These are phyloP conservation scores for Alternaria longipes DNA, from an alignment of 2,329 filamentous ascomycete genomes.

Conservation along the genomic window DNA sequence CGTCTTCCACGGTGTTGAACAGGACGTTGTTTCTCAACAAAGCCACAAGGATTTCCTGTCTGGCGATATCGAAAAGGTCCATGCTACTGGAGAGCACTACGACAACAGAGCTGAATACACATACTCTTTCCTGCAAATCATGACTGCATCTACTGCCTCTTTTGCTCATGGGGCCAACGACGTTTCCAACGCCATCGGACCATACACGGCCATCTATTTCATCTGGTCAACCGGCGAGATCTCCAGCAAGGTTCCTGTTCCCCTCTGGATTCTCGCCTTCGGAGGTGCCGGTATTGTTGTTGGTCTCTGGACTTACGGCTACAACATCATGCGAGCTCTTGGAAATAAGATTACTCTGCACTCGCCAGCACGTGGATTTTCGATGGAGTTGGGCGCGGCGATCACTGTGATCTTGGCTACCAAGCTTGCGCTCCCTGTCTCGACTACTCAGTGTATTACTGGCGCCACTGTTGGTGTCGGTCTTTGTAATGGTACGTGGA, in stretches of 20 bases:
- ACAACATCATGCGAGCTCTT: constrained; percentile 71
- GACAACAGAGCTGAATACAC: constrained; percentile 66
- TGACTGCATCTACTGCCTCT: constrained; percentile 73
- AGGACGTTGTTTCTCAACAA: constrained; percentile 58
- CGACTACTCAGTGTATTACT: constrained; percentile 67
- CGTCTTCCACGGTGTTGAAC: constrained; percentile 61
- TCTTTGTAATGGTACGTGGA: constrained; percentile 45
- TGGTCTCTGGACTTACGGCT: constrained; percentile 70
- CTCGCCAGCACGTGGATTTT: constrained; percentile 65
- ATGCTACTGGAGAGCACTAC: constrained; percentile 67
- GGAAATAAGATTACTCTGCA: constrained; percentile 71
- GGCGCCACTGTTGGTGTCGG: constrained; percentile 47
- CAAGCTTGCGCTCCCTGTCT: constrained; percentile 62
- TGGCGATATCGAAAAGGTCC: constrained; percentile 63
- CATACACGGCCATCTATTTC: constrained; percentile 70
- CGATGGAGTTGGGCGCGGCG: constrained; percentile 57
- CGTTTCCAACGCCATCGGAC: constrained; percentile 64
- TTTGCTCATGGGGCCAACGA: constrained; percentile 78
- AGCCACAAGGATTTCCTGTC: constrained; percentile 58
- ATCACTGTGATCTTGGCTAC: constrained; percentile 72
- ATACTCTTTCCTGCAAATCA: constrained; percentile 54
- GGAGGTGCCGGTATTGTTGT: constrained; percentile 63
- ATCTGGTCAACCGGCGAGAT: constrained; percentile 63
- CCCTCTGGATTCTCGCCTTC: constrained; percentile 53
- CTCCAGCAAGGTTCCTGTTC: background rate